Conservation (phyloP, 1,284 basidiomycete species). For the Microbotryomycetes sp. region DNA sequence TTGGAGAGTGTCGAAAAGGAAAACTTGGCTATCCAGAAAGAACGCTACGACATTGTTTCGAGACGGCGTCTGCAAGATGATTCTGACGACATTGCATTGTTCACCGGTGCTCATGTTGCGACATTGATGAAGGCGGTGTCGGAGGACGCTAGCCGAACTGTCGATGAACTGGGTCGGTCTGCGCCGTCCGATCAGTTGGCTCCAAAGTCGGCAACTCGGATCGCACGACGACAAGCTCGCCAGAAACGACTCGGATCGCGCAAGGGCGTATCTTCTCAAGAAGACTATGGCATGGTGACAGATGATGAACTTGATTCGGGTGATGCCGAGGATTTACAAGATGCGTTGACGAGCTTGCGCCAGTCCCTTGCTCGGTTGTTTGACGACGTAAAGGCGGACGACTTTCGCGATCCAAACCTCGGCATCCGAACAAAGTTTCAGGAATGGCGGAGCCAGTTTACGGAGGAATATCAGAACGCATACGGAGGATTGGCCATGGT, state of each 20-base stretch:
- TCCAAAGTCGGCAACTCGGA: slow-evolving; percentile 31
- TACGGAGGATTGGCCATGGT: slow-evolving; percentile 85
- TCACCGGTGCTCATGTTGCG: slow-evolving; percentile 52
- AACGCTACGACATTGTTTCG: slow-evolving; percentile 62
- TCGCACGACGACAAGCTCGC: slow-evolving; percentile 48
- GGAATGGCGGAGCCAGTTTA: slow-evolving; percentile 66
- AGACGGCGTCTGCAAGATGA: slow-evolving; percentile 64
- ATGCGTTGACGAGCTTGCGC: slow-evolving; percentile 55
- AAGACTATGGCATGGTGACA: slow-evolving; percentile 78
- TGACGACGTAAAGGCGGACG: slow-evolving; percentile 72
- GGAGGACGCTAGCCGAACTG: slow-evolving; percentile 44
- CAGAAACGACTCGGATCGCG: slow-evolving; percentile 46
- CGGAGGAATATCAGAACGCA: slow-evolving; percentile 76
- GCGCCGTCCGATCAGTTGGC: slow-evolving; percentile 9
- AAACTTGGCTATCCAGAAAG: slow-evolving; percentile 62
- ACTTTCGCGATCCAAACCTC: slow-evolving; percentile 72
- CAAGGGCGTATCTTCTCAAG: slow-evolving; percentile 39
- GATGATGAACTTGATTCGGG: slow-evolving; percentile 62
- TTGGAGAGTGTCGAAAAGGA: slow-evolving; percentile 81
- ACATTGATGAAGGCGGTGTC: slow-evolving; percentile 29
- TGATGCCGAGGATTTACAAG: slow-evolving; percentile 62
- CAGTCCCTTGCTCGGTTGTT: slow-evolving; percentile 54
- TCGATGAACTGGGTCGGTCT: slow-evolving; percentile 56
- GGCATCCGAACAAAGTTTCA: slow-evolving; percentile 66
- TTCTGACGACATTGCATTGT: slow-evolving; percentile 68